Conservation (phyloP, 768 basidiomycete genomes). For the Paxillus ammoniavirescens region DNA sequence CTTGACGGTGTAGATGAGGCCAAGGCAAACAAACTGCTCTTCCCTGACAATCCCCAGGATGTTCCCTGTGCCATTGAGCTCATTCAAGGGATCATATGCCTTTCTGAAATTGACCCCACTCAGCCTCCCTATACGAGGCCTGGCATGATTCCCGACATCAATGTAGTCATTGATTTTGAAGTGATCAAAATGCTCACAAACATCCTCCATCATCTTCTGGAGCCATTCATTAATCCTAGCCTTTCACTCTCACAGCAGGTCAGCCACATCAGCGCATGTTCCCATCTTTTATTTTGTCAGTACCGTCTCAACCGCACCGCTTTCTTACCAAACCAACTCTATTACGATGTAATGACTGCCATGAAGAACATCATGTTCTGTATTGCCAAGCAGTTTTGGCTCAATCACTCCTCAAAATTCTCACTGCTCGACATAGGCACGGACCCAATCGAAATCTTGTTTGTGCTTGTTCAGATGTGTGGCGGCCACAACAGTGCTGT, state of each 20-base stretch:
- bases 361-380: constrained; percentile 22
- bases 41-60: constrained; percentile 31
- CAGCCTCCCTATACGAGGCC: background rate
- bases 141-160: background rate
- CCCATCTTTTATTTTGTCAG: no score
- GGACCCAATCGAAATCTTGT: constrained; percentile 9
- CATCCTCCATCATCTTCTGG: constrained; percentile 11
- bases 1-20: background rate
- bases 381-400: constrained; percentile 17
- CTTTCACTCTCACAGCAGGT: constrained; percentile 16
- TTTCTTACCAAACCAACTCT: constrained; percentile 29
- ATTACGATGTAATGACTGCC: constrained; percentile 22
- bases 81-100: constrained; percentile 7
- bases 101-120: background rate
- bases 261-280: no score
- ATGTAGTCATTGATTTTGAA: background rate
- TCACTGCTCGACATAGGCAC: constrained; percentile 26
- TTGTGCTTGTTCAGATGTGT: background rate
- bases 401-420: constrained; percentile 17
- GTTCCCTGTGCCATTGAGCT: constrained; percentile 33
- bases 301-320: background rate
- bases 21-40: constrained; percentile 11
- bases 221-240: constrained; percentile 26
- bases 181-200: constrained; percentile 11
- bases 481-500: no score